Evolutionary conservation across 768 basidiomycete genomes (phyloP), one percentile per base, ranked within the genome.

Genomic region (Filobasidium wieringae): DNA sequence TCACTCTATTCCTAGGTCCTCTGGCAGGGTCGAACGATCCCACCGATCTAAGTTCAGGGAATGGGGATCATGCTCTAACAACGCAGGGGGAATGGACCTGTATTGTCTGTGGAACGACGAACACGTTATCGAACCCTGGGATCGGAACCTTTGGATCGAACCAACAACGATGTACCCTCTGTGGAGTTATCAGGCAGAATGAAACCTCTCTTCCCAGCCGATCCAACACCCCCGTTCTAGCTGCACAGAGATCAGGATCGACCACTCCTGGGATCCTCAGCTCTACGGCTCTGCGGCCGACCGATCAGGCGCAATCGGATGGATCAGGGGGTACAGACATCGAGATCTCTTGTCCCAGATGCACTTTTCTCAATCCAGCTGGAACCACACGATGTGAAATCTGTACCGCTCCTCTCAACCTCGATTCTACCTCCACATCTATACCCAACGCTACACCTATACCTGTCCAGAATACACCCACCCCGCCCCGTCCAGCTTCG

Each of bases 331-430:
- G 43, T 12, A 27, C 22, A 47, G 43, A 27, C 22, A 24, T 47
- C 22, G 43, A 58, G 32, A 77, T 86, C 41, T 74, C 85, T 14
- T 99, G 93, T 72, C 80, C 84, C 1, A 83, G 83, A 1, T 99
- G 95, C 70, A 97, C 93, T 1, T 99, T 92, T 70, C 77, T 92
- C 12, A 99, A 99, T 73, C 84, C 87, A 60, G 82, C 82, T 0
- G 84, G 81, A 0, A 77, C 91, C 55, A 72, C 72, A 0, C 70
- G 75, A 7, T 97, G 93, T 75, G 93, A 96, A 72, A 85, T 97
- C 2, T 97, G 93, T 69, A 79, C 78, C 5, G 84, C 88, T 4
- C 76, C 81, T 0, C 76, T 96, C 9, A 83, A 82, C 29, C 40
- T n/a, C 52, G 19, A n/a, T 40, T 52, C 52, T 51, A 17, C 19